phyloP scores from a whole-genome alignment of 805 yeast genomes.

The Yamadazyma paraphyllophila region DNA sequence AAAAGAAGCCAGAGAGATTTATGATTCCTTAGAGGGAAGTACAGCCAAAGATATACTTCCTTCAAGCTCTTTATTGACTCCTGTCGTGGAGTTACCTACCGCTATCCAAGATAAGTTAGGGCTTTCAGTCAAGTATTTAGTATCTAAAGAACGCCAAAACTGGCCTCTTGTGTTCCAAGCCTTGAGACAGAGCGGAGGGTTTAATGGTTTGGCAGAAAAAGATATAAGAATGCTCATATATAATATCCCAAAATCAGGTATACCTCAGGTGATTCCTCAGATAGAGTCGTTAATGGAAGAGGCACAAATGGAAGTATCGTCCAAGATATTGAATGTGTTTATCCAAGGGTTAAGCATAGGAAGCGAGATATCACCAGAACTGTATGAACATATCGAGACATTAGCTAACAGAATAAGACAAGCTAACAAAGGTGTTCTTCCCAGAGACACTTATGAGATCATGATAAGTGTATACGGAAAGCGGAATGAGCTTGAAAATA shows the following conservation, averaged over 20 bases:
- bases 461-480: slow-evolving; percentile 48
- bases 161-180: slow-evolving; percentile 49
- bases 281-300: slow-evolving; percentile 37
- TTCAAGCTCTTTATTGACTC: slow-evolving; percentile 15
- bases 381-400: slow-evolving; percentile 29
- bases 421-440: slow-evolving; percentile 21
- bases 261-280: slow-evolving; percentile 30
- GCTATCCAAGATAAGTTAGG: slow-evolving; percentile 37
- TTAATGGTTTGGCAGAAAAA: slow-evolving; percentile 24
- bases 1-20: slow-evolving; percentile 15
- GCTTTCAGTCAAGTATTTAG: slow-evolving; percentile 38
- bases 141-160: slow-evolving; percentile 38
- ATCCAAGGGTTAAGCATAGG: slow-evolving; percentile 35
- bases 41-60: neutral
- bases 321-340: slow-evolving; percentile 34
- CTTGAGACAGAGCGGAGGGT: slow-evolving; percentile 34
- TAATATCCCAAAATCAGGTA: slow-evolving; percentile 40
- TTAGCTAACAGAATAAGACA: slow-evolving; percentile 25
- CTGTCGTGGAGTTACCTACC: slow-evolving; percentile 33
- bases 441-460: slow-evolving; percentile 42
- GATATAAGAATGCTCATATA: slow-evolving; percentile 39
- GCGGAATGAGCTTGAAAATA: slow-evolving; percentile 31
- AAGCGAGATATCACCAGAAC: slow-evolving; percentile 17
- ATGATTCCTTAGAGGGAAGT: slow-evolving; percentile 10
- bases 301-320: slow-evolving; percentile 29